These are phyloP conservation scores for Ruellia speciosa DNA, from an alignment of 305 asterid species.

Conservation along the genomic window DNA sequence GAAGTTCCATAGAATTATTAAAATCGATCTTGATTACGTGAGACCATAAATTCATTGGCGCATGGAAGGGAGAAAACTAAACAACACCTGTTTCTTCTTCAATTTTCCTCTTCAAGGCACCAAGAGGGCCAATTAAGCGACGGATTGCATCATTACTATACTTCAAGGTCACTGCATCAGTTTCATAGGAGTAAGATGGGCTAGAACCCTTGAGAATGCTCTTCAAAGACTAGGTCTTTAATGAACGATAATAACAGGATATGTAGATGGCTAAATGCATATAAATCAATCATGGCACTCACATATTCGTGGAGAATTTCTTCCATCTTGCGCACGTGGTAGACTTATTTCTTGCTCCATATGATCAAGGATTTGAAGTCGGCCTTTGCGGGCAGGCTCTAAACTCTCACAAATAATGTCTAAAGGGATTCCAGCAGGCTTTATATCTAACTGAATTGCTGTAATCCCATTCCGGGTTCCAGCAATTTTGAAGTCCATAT, in stretches of 20 bases:
- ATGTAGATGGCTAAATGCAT: not conserved
- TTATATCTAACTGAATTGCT: conserved; percentile 92
- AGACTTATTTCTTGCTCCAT: conserved; percentile 77
- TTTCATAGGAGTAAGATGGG: conserved; percentile 16
- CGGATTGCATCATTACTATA: conserved; percentile 84
- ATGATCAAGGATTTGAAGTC: conserved; percentile 77
- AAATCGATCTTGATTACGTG: not conserved
- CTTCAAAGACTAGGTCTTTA: not conserved
- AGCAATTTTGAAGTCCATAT: conserved; percentile 96
- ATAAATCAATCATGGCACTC: conserved; percentile 17
- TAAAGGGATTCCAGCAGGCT: conserved; percentile 95
- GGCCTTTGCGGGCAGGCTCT: conserved; percentile 72
- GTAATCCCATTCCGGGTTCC: conserved; percentile 91
- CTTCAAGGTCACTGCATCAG: conserved; percentile 58
- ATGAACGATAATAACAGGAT: conserved; percentile 10
- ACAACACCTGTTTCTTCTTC: conserved; percentile 86
- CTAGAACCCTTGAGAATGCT: conserved; percentile 5
- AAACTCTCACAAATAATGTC: conserved; percentile 76
- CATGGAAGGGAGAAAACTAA: conserved; percentile 4
- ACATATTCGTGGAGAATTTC: conserved; percentile 71
- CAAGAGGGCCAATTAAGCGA: conserved; percentile 91
- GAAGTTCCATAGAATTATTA: not conserved
- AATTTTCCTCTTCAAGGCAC: conserved; percentile 79
- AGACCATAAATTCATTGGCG: conserved; percentile 1
- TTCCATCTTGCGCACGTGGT: conserved; percentile 71